Conservation (phyloP, 306 rosid genomes). For the Lathyrus oleraceus region DNA sequence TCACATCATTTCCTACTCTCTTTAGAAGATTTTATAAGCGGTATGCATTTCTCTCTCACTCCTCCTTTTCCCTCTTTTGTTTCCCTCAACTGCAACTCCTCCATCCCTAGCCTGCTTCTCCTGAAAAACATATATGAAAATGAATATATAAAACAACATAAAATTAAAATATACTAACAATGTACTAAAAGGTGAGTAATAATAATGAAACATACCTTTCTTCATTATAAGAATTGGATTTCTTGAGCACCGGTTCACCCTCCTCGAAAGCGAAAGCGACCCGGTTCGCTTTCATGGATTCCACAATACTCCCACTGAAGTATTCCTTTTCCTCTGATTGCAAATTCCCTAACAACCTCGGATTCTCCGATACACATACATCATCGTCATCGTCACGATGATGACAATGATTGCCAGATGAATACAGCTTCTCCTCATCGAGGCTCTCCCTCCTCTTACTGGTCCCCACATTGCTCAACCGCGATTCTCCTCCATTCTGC, state of each 20-base stretch:
- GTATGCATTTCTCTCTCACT: slow-evolving; percentile 60
- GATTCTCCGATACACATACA: slow-evolving; percentile 69
- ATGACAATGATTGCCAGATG: not conserved
- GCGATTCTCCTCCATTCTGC: slow-evolving; percentile 1
- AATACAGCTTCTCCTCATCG: slow-evolving; percentile 23
- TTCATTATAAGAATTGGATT: slow-evolving; percentile 73
- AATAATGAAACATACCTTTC: slow-evolving; percentile 50
- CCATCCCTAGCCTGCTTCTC: slow-evolving; percentile 50
- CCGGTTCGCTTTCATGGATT: slow-evolving; percentile 52
- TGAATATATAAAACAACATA: not conserved
- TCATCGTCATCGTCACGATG: slow-evolving; percentile 36
- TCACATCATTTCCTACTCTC: slow-evolving; percentile 47
- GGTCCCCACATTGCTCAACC: slow-evolving; percentile 40
- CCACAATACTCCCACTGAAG: slow-evolving; percentile 82
- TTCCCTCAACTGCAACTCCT: slow-evolving; percentile 28
- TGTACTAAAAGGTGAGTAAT: not conserved
- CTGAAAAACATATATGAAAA: slow-evolving; percentile 29
- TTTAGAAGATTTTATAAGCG: slow-evolving; percentile 58
- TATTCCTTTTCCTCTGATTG: slow-evolving; percentile 82
- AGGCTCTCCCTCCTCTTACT: not conserved
- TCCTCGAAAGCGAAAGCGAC: slow-evolving; percentile 30
- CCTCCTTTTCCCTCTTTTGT: slow-evolving; percentile 35
- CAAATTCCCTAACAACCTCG: slow-evolving; percentile 67
- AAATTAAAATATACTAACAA: not conserved
- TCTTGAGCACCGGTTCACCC: slow-evolving; percentile 49